These are phyloP conservation scores for Homolaphlyctis polyrhiza DNA, from an alignment of 371 early-diverging fungal species.

Conservation along the genomic window DNA sequence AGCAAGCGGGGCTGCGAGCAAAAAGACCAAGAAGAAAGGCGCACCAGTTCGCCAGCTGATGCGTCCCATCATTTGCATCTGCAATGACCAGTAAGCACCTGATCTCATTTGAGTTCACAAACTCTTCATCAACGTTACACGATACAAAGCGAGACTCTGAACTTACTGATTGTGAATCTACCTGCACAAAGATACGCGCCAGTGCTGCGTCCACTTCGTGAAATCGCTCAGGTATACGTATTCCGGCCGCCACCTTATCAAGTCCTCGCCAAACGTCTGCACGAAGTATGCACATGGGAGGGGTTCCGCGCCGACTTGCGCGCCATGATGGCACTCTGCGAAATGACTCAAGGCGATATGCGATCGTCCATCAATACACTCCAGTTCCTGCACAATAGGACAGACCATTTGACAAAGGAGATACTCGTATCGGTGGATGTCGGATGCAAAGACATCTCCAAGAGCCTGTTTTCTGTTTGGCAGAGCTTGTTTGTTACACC, in stretches of 20 bases:
- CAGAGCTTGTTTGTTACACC: slow-evolving; percentile 60
- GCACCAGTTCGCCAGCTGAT: slow-evolving; percentile 39
- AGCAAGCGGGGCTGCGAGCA: too few relatives aligned
- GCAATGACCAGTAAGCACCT: slow-evolving; percentile 80
- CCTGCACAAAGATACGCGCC: slow-evolving; percentile 62
- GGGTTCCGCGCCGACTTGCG: slow-evolving; percentile 68
- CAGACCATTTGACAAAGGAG: slow-evolving; percentile 39
- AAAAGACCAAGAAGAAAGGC: slow-evolving; percentile 8
- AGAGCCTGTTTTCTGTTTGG: slow-evolving; percentile 74
- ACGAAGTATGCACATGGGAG: slow-evolving; percentile 76
- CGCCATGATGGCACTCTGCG: slow-evolving; percentile 67
- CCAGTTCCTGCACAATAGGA: slow-evolving; percentile 57
- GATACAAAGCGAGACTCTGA: not conserved
- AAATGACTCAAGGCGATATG: slow-evolving; percentile 80
- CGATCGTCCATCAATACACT: slow-evolving; percentile 81
- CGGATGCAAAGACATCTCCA: slow-evolving; percentile 78
- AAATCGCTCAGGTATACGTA: slow-evolving; percentile 63
- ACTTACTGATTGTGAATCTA: not conserved
- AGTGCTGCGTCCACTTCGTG: slow-evolving; percentile 78
- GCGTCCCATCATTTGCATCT: slow-evolving; percentile 96
- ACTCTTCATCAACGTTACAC: not conserved
- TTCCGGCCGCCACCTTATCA: slow-evolving; percentile 64
- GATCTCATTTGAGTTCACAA: not conserved
- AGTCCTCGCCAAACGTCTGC: slow-evolving; percentile 69
- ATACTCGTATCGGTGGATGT: slow-evolving; percentile 49